Evolutionary conservation across 2,329 filamentous ascomycete genomes (phyloP), one percentile per base, ranked within the genome.

Genomic region (Paramyrothecium sp.): DNA sequence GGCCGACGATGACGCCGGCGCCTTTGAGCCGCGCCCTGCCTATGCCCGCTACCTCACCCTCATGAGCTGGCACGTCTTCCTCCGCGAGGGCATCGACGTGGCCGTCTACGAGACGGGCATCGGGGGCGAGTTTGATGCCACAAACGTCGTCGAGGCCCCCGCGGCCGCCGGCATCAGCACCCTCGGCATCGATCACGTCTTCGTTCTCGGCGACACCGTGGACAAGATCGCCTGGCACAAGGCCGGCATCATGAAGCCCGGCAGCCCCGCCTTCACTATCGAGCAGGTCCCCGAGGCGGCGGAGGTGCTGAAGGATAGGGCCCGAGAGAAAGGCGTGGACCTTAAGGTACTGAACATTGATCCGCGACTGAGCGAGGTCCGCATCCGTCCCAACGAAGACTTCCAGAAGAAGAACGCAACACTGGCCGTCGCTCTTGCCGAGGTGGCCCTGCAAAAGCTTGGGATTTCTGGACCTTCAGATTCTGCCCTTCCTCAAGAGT

Each of bases 221-320:
- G 83, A 83, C 33, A 79, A 85, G 69, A 89, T 91, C 60, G 86
- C 88, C 0, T 90, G 88, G 88, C 87, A 91, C 71, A 91, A 91
- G 72, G 84, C 86, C 1, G 89, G 88, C 1, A 88, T 91, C 57
- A 85, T 90, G 75, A 90, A 90, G 72, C 56, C 67, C 1, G 83
- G 81, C 1, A 77, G 78, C 11, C 78, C 81, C 19, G 84, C 84
- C 2, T 88, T 89, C 53, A 85, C 83, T 0, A 74, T 85, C 4
- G 71, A 78, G 26, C 86, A 88, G 67, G 70, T 78, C 0, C 69
- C 76, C 2, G 73, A 67, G 2, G 79, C 78, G 2, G 69, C 74
- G 13, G 65, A 71, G 22, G 81, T 86, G 1, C 63, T 88, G 30
- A 63, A 70, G 41, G 61, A 74, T 4, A 73, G 86, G 48, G 87